Conservation (phyloP, 2,329 filamentous ascomycete species). For the Aaosphaeria pasadenensis region DNA sequence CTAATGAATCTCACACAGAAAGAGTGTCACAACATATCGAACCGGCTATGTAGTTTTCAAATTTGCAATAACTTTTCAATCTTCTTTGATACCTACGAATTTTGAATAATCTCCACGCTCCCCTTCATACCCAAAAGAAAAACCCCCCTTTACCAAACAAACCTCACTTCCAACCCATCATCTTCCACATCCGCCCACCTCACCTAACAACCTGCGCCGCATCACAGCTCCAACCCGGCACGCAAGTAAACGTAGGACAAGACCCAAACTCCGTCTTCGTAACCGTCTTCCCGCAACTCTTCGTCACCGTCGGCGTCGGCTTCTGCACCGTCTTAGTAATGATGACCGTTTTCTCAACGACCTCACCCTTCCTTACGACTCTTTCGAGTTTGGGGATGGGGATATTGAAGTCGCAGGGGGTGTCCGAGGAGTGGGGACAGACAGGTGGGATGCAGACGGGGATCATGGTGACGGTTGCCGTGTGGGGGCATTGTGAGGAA, state of each 20-base stretch:
- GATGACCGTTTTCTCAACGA: conserved; percentile 12
- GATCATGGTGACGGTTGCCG: conserved; percentile 8
- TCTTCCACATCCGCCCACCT: no score
- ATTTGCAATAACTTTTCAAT: no score
- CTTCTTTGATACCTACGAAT: no score
- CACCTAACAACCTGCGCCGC: conserved; percentile 5
- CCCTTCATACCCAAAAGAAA: no score
- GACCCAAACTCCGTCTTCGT: conserved; percentile 4
- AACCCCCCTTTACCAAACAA: no score
- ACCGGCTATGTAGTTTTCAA: no score
- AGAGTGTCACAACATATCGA: no score
- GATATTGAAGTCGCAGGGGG: conserved; percentile 11
- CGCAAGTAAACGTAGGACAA: conserved; percentile 24
- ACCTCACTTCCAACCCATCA: no score
- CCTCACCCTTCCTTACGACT: conserved; percentile 1
- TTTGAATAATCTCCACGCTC: no score
- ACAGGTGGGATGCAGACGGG: conserved; percentile 14
- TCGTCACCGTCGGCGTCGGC: conserved; percentile 1
- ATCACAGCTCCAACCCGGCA: conserved; percentile 10
- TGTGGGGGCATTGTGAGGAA: not conserved
- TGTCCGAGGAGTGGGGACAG: conserved; percentile 8
- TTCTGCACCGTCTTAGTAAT: conserved; percentile 3
- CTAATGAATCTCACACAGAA: no score
- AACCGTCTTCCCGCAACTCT: conserved; percentile 1
- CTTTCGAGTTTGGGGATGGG: conserved; percentile 6